Conservation (phyloP, 371 early-diverging fungal species). For the Mortierella sp. region DNA sequence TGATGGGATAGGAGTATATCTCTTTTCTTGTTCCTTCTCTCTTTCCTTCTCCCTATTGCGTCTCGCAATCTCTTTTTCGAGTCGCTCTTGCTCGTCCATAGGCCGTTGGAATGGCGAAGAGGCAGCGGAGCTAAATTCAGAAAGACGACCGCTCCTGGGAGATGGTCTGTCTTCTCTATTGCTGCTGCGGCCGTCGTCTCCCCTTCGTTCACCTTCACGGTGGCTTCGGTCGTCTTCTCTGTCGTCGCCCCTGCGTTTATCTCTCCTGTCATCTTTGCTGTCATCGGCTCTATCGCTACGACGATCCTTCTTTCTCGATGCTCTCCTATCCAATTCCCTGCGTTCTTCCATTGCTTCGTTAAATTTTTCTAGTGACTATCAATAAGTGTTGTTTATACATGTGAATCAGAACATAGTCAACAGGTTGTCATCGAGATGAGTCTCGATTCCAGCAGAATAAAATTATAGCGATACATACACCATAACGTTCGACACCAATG, state of each 20-base stretch:
- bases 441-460: not conserved
- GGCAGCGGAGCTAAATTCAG: conserved; percentile 50
- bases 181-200: conserved; percentile 17
- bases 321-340: conserved; percentile 69
- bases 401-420: not conserved
- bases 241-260: conserved; percentile 20
- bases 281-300: conserved; percentile 21
- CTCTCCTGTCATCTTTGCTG: conserved; percentile 23
- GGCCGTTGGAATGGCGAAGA: conserved; percentile 54
- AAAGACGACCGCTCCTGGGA: conserved; percentile 37
- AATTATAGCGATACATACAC: conserved; percentile 54
- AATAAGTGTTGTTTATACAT: not conserved
- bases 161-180: conserved; percentile 25
- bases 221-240: conserved; percentile 21
- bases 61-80: conserved; percentile 39
- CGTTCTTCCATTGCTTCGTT: conserved; percentile 78
- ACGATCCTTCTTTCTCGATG: conserved; percentile 20
- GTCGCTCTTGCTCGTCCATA: conserved; percentile 51
- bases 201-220: conserved; percentile 25
- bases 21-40: conserved; percentile 45
- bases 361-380: conserved; percentile 72
- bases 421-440: not conserved
- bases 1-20: conserved; percentile 47
- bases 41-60: conserved; percentile 38
- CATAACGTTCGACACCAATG: conserved; percentile 81